Evolutionary conservation across 805 yeast species (phyloP).

Genomic region (Limtongia smithiae): DNA sequence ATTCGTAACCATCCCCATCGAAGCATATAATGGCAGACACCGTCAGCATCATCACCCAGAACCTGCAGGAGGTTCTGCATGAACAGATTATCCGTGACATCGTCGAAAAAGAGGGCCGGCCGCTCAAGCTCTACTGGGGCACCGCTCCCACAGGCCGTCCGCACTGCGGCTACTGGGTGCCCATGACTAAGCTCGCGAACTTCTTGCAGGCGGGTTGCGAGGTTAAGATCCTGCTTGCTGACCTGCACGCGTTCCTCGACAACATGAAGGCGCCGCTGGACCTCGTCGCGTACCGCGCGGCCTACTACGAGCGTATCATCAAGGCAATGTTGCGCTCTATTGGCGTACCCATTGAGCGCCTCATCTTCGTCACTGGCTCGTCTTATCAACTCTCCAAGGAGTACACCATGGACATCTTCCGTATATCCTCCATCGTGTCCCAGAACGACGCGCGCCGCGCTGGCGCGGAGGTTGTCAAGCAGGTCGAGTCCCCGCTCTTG

Average conservation of each 20-base stretch:
- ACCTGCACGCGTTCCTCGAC: slow-evolving; percentile 92
- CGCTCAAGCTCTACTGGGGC: slow-evolving; percentile 93
- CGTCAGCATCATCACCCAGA: slow-evolving; percentile 71
- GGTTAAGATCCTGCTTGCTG: slow-evolving; percentile 87
- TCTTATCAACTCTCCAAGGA: slow-evolving; percentile 77
- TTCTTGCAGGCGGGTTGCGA: slow-evolving; percentile 95
- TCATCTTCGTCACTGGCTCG: slow-evolving; percentile 81
- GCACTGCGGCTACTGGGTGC: slow-evolving; percentile 97
- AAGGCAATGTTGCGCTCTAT: slow-evolving; percentile 82
- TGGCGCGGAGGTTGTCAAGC: slow-evolving; percentile 99
- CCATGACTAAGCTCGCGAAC: slow-evolving; percentile 95
- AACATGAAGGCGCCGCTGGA: slow-evolving; percentile 98
- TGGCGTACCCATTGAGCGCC: slow-evolving; percentile 86
- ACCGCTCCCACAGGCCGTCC: slow-evolving; percentile 99
- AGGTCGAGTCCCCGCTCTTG: slow-evolving; percentile 87
- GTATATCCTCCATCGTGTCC: slow-evolving; percentile 75
- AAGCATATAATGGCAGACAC: slow-evolving; percentile 24
- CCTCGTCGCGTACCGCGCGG: slow-evolving; percentile 81
- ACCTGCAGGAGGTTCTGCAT: slow-evolving; percentile 88
- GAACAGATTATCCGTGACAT: slow-evolving; percentile 81
- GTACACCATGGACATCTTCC: slow-evolving; percentile 86
- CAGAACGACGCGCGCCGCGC: slow-evolving; percentile 98
- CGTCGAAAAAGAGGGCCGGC: slow-evolving; percentile 74
- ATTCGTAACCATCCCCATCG: neutral
- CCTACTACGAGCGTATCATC: slow-evolving; percentile 78